Evolutionary conservation across 805 yeast genomes (phyloP), one percentile per base, ranked within the genome.

Genomic region (Suhomyces vadensis): DNA sequence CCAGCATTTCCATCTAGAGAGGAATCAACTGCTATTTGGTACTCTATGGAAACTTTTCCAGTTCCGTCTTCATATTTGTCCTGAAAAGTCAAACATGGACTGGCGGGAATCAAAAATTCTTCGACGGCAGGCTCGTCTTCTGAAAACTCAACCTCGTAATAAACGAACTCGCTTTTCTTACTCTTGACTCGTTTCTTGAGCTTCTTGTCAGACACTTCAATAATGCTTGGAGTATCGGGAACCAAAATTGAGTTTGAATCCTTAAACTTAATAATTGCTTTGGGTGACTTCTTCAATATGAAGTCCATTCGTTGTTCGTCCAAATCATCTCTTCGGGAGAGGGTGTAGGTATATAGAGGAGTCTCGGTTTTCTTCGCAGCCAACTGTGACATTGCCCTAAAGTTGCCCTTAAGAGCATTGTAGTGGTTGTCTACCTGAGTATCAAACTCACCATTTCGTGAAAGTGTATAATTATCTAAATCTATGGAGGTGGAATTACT

Each of bases 191-290:
- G 33, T n/a, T 19, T 10, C 13, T 29, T 26, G 13, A 33, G 11
- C 20, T 35, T 20, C n/a, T 33, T 37, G 10, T 37, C 33, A 5
- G 13, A 14, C 10, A 6, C 27, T 2, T 23, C 35, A 5, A 50
- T 20, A 8, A 45, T 47, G 9, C 31, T 44, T 11, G 14, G n/a
- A n/a, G n/a, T 13, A 8, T 44, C 42, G 23, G 60, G 58, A 10
- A 51, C 52, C 17, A 57, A 40, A 5, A 50, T 37, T 1, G 60
- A 54, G 14, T 44, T 42, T 2, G 57, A 46, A 41, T 57, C 61
- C 26, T 45, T 50, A 43, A 57, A 53, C 8, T 42, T 5, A 10
- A 55, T 41, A 7, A 53, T 40, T 19, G 41, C 37, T 21, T 24
- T 20, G 4, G 48, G 56, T 14, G 45, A 37, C 9, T 45, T 45